Evolutionary conservation across 768 basidiomycete genomes (phyloP).

Genomic region (Lyophyllum decastes): DNA sequence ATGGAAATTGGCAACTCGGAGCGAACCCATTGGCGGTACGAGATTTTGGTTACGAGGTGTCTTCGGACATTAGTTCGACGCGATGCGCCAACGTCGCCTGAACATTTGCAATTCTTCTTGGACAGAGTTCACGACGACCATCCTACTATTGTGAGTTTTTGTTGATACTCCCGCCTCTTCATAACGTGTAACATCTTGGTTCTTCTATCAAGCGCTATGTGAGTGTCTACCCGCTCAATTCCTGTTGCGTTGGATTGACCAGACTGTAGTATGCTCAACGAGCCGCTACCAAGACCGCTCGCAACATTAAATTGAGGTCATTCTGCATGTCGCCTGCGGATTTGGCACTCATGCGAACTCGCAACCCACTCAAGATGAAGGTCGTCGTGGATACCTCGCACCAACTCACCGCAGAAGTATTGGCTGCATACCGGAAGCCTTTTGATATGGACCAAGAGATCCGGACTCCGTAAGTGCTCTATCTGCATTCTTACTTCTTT

Average conservation of each 20-base stretch:
- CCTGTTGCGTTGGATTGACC: slow-evolving; percentile 3
- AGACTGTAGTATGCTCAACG: slow-evolving; percentile 64
- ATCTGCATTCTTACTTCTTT: neutral
- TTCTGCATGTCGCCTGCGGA: slow-evolving; percentile 56
- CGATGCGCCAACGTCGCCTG: slow-evolving; percentile 51
- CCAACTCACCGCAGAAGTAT: slow-evolving; percentile 54
- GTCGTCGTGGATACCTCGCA: slow-evolving; percentile 51
- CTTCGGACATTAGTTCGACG: slow-evolving; percentile 69
- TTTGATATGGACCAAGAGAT: slow-evolving; percentile 35
- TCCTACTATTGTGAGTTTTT: slow-evolving; percentile 58
- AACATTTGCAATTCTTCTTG: slow-evolving; percentile 59
- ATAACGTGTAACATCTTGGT: slow-evolving; percentile 2
- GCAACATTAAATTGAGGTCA: slow-evolving; percentile 82
- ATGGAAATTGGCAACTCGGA: slow-evolving; percentile 60
- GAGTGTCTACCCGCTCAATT: slow-evolving; percentile 21
- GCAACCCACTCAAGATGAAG: slow-evolving; percentile 65
- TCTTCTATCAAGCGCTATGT: slow-evolving; percentile 54
- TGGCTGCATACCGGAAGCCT: slow-evolving; percentile 56
- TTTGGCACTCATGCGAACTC: slow-evolving; percentile 59
- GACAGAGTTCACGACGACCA: slow-evolving; percentile 63
- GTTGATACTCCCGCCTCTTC: neutral
- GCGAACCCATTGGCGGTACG: slow-evolving; percentile 80
- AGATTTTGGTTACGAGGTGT: slow-evolving; percentile 67
- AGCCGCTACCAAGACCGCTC: slow-evolving; percentile 74
- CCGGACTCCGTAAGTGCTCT: slow-evolving; percentile 45